Conservation (phyloP, 441 rosid species). For the Corymbia calophylla region DNA sequence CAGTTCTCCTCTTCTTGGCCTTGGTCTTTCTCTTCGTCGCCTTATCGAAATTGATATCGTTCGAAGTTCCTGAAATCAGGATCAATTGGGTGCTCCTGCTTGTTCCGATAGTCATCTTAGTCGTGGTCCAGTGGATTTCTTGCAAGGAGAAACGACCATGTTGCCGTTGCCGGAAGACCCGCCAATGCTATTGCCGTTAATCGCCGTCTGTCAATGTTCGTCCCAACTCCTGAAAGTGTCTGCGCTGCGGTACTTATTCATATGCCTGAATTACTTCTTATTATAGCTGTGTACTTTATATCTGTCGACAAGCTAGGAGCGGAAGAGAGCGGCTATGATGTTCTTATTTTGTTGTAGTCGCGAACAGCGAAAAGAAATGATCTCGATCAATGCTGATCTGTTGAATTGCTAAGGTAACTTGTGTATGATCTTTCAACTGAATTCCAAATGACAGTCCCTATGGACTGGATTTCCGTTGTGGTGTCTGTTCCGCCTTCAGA, state of each 20-base stretch:
- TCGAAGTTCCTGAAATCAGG: background rate
- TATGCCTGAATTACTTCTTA: background rate
- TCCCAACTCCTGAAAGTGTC: background rate
- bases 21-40: background rate
- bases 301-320: background rate
- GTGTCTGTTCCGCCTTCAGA: background rate
- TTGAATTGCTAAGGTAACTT: background rate
- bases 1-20: background rate
- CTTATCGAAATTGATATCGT: background rate
- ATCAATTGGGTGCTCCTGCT: conserved; percentile 6
- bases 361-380: background rate
- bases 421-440: background rate
- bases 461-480: background rate
- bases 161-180: background rate
- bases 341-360: background rate
- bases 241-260: background rate
- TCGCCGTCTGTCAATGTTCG: background rate
- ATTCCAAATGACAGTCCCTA: background rate
- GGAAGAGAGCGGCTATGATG: background rate
- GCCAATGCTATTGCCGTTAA: background rate
- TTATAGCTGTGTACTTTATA: background rate
- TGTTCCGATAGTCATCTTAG: background rate
- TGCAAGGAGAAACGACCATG: background rate
- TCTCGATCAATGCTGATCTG: background rate
- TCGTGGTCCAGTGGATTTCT: background rate